A percentile compares a stretch with the other conserved stretches of the same genome.
phyloP scores from a whole-genome alignment of 805 yeast species.

The Candida incommunis region DNA sequence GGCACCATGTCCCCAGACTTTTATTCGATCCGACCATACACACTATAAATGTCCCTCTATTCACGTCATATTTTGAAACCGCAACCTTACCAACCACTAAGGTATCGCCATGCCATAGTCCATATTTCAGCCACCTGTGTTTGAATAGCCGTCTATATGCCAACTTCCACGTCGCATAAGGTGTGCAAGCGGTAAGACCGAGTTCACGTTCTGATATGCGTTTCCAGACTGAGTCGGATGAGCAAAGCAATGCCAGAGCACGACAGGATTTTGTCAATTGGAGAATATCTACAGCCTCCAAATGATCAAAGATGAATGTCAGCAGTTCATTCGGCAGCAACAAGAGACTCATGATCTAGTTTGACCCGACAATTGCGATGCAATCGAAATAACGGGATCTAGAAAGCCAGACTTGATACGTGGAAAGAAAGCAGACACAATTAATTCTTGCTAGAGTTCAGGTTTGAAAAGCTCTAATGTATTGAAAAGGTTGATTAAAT shows the following conservation, averaged over 20 bases:
- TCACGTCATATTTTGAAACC: constrained; percentile 10
- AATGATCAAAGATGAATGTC: neutral
- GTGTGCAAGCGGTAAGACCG: constrained; percentile 5
- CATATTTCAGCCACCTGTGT: constrained; percentile 14
- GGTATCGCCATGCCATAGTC: constrained; percentile 17
- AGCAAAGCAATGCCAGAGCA: neutral
- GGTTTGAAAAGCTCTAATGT: no score
- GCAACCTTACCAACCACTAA: constrained; percentile 13
- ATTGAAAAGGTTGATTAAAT: no score
- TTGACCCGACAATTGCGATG: no score
- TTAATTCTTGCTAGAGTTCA: no score
- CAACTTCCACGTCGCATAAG: constrained; percentile 9
- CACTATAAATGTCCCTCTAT: constrained; percentile 10
- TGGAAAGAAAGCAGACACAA: no score
- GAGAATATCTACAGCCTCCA: neutral
- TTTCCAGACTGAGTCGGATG: constrained; percentile 9
- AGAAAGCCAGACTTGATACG: no score
- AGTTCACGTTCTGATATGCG: constrained; percentile 5
- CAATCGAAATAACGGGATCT: no score
- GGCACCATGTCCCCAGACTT: neutral
- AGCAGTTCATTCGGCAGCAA: neutral
- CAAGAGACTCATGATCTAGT: no score
- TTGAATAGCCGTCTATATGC: constrained; percentile 8
- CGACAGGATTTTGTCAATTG: neutral
- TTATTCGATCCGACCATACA: neutral